phyloP scores from a whole-genome alignment of 164 flowering plant genomes.

The Vitis rupestris region DNA sequence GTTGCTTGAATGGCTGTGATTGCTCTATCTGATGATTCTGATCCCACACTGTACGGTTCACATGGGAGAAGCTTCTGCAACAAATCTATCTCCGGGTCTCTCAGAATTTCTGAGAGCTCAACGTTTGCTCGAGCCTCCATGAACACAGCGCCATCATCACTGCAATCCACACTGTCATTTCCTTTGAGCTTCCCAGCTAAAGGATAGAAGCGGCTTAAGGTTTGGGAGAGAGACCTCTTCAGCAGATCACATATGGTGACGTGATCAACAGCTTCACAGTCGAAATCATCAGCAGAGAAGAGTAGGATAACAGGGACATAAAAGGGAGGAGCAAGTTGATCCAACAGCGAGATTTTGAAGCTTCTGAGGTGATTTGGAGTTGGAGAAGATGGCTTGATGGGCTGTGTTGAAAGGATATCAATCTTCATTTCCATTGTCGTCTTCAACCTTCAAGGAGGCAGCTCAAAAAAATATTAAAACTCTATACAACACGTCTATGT shows the following conservation, averaged over 20 bases:
- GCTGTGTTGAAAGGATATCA: background rate
- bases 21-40: background rate
- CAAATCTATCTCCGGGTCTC: constrained; percentile 12
- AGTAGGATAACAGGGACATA: constrained; percentile 14
- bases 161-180: constrained; percentile 29
- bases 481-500: too few species aligned
- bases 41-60: background rate
- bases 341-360: constrained; percentile 16
- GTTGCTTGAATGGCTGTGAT: constrained; percentile 12
- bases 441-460: too few species aligned
- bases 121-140: constrained; percentile 18
- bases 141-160: constrained; percentile 29
- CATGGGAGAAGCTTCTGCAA: constrained; percentile 30
- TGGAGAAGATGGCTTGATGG: constrained; percentile 15
- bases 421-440: too few species aligned
- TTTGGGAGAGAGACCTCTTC: constrained; percentile 18
- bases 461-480: too few species aligned
- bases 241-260: background rate
- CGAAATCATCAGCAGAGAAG: background rate
- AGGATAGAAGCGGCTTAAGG: constrained; percentile 32
- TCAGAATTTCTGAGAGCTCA: constrained; percentile 13
- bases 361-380: constrained; percentile 20
- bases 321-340: constrained; percentile 9
- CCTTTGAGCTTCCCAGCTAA: constrained; percentile 36
- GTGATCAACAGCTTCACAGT: too few species aligned